Conservation (phyloP, 352 stramenopile genomes). For the Phytophthora meadii region DNA sequence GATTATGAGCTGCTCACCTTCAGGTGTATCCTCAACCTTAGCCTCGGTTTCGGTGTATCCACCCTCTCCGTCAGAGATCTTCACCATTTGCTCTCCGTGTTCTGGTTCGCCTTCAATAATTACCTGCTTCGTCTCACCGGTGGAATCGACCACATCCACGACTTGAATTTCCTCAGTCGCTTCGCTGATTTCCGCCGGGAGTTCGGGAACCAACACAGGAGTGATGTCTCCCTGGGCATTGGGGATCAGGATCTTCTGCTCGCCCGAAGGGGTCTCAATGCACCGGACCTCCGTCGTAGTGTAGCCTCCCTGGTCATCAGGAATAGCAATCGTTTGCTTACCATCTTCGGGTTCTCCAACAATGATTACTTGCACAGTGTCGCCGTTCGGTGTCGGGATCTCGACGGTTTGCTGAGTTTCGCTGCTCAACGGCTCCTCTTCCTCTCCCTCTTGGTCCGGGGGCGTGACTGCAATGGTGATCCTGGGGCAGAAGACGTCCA, state of each 20-base stretch:
- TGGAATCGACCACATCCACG: conserved; percentile 18
- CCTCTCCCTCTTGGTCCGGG: conserved; percentile 7
- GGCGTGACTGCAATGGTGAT: conserved; percentile 24
- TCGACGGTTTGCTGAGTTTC: conserved; percentile 20
- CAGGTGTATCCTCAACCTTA: neutral
- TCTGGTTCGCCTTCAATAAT: conserved; percentile 21
- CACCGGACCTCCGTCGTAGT: conserved; percentile 24
- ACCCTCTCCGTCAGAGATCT: conserved; percentile 14
- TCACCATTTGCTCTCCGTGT: conserved; percentile 9
- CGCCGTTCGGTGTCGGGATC: conserved; percentile 22
- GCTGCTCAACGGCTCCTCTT: neutral
- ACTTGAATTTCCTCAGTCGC: conserved; percentile 9
- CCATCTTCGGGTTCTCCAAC: conserved; percentile 21
- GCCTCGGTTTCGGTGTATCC: conserved; percentile 10
- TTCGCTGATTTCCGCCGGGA: conserved; percentile 11
- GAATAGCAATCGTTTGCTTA: conserved; percentile 25
- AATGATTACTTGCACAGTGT: conserved; percentile 18
- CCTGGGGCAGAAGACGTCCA: conserved; percentile 28
- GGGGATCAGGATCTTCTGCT: conserved; percentile 38
- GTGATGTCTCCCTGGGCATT: conserved; percentile 27
- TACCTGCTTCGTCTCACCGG: conserved; percentile 22
- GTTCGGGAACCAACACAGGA: conserved; percentile 18
- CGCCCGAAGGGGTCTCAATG: conserved; percentile 19
- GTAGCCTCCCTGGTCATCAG: conserved; percentile 18
- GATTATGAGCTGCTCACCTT: conserved; percentile 9